phyloP scores from a whole-genome alignment of 106 monocot genomes.

The Allium cepa region DNA sequence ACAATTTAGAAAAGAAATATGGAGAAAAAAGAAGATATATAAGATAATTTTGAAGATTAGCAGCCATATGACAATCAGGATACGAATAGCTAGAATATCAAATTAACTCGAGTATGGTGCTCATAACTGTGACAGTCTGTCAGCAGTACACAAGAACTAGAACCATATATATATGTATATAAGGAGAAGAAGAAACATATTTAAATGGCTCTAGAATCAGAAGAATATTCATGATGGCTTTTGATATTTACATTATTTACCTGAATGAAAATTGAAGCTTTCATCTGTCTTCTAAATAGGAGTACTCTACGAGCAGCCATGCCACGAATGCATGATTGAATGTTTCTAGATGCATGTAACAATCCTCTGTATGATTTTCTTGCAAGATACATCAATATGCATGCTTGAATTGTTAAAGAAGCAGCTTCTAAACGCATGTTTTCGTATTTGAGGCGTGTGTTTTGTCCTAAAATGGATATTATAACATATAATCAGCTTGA shows the following conservation, averaged over 20 bases:
- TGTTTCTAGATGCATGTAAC: conserved; percentile 30
- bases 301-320: conserved; percentile 44
- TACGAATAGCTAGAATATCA: no score
- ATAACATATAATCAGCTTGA: conserved; percentile 1
- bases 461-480: conserved; percentile 34
- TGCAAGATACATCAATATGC: conserved; percentile 21
- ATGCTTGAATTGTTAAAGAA: conserved; percentile 35
- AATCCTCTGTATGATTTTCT: conserved; percentile 28
- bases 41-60: no score
- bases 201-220: no score
- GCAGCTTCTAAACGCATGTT: conserved; percentile 30
- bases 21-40: no score
- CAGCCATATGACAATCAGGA: no score
- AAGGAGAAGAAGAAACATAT: no score
- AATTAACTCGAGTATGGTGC: no score
- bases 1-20: no score
- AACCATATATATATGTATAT: no score
- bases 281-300: conserved; percentile 28
- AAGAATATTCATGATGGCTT: no score
- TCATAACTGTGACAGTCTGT: no score
- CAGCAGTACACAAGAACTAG: no score
- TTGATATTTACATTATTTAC: conserved; percentile 6
- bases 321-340: conserved; percentile 40
- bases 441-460: conserved; percentile 35
- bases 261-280: conserved; percentile 45